Percentiles rank a stretch among this genome's conserved stretches.
These are phyloP conservation scores for Backusella parvicylindrica DNA, from an alignment of 192 early-diverging fungal genomes.

Conservation along the genomic window DNA sequence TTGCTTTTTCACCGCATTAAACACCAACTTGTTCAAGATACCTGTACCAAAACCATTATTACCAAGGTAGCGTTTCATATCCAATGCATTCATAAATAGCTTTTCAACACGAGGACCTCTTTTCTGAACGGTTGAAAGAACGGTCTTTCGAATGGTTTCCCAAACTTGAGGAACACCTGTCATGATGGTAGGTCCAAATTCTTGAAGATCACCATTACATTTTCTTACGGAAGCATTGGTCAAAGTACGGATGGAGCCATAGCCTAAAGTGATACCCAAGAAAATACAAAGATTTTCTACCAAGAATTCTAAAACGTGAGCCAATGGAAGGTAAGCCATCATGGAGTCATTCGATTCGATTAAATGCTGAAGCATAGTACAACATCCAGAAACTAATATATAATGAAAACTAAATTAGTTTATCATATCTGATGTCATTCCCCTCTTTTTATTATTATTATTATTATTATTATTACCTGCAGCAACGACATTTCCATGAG, in stretches of 20 bases:
- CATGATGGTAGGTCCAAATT: conserved; percentile 68
- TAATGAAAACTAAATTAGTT: neutral
- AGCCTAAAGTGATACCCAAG: conserved; percentile 57
- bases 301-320: conserved; percentile 69
- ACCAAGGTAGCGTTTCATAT: conserved; percentile 49
- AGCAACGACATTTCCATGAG: conserved; percentile 65
- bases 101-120: conserved; percentile 38
- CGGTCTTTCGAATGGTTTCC: conserved; percentile 75
- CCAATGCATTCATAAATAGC: conserved; percentile 57
- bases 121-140: conserved; percentile 51
- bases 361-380: conserved; percentile 43
- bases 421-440: neutral
- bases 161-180: conserved; percentile 75
- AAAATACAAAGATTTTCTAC: conserved; percentile 48
- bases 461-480: conserved; percentile 33
- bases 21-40: conserved; percentile 55
- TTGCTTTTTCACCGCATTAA: conserved; percentile 59
- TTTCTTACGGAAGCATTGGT: conserved; percentile 50
- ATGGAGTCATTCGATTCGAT: conserved; percentile 34
- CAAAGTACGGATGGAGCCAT: conserved; percentile 62
- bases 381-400: conserved; percentile 52
- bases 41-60: conserved; percentile 44
- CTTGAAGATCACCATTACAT: conserved; percentile 68
- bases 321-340: conserved; percentile 60
- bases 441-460: neutral